Evolutionary conservation across 441 rosid genomes (phyloP).

Genomic region (Adansonia gregorii): DNA sequence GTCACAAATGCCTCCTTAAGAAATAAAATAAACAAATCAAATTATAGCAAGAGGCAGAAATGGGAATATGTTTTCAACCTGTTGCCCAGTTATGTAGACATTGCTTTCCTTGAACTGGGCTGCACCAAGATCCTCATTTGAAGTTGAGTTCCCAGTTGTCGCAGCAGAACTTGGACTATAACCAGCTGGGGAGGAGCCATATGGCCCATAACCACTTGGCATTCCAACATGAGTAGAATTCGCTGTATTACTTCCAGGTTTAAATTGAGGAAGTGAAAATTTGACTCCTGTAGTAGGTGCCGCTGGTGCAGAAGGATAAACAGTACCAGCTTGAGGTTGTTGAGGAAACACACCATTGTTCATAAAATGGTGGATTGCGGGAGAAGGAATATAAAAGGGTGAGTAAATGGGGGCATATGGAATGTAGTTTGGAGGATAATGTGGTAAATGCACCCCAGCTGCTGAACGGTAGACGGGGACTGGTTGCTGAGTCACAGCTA

Average conservation of each 20-base stretch:
- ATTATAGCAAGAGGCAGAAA: constrained; percentile 15
- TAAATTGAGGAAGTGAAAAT: constrained; percentile 79
- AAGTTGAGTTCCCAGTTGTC: constrained; percentile 66
- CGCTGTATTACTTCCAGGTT: constrained; percentile 77
- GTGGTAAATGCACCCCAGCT: constrained; percentile 79
- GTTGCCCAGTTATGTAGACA: constrained; percentile 71
- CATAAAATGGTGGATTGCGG: constrained; percentile 74
- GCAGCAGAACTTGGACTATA: constrained; percentile 70
- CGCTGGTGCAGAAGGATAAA: constrained; percentile 75
- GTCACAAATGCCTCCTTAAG: constrained; percentile 9
- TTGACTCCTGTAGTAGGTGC: constrained; percentile 74
- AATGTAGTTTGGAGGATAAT: constrained; percentile 80
- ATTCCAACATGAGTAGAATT: constrained; percentile 72
- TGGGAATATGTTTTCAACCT: constrained; percentile 44
- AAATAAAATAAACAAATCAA: constrained; percentile 17
- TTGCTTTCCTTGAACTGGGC: constrained; percentile 85
- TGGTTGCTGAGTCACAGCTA: constrained; percentile 80
- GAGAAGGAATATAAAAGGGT: constrained; percentile 76
- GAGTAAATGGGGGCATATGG: constrained; percentile 79
- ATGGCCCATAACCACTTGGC: constrained; percentile 78
- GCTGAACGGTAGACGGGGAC: constrained; percentile 86
- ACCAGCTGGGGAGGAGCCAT: constrained; percentile 79
- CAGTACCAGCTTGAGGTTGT: constrained; percentile 76
- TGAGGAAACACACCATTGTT: constrained; percentile 80
- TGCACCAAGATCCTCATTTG: constrained; percentile 72